phyloP scores from a whole-genome alignment of 176 grass and related monocot species.

The Bromus sterilis region DNA sequence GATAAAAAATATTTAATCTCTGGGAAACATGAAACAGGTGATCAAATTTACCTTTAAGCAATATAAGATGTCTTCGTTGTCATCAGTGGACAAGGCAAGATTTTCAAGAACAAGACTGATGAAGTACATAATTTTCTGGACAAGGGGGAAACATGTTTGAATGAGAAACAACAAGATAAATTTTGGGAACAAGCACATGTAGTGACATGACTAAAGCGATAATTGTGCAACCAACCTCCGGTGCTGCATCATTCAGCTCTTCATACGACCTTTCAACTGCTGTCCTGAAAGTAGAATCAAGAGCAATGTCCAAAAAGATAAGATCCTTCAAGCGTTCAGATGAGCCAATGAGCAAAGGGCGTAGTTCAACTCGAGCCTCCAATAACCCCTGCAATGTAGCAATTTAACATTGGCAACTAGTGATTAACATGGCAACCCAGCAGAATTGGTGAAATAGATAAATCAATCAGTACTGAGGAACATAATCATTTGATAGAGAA shows the following conservation, averaged over 20 bases:
- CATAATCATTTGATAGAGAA: background rate
- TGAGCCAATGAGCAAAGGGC: slow-evolving; percentile 55
- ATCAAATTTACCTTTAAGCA: slow-evolving; percentile 72
- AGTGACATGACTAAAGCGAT: slow-evolving; percentile 12
- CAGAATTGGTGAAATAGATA: slow-evolving; percentile 12
- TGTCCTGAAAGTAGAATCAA: slow-evolving; percentile 94
- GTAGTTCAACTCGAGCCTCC: slow-evolving; percentile 85
- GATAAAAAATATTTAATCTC: background rate
- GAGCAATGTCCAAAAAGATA: slow-evolving; percentile 96
- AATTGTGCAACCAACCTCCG: slow-evolving; percentile 46
- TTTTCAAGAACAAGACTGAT: slow-evolving; percentile 95
- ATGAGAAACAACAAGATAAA: slow-evolving; percentile 22
- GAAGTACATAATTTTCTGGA: slow-evolving; percentile 98
- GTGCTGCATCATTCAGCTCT: slow-evolving; percentile 63
- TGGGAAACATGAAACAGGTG: slow-evolving; percentile 4
- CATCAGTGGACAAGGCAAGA: slow-evolving; percentile 79
- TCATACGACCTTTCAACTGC: slow-evolving; percentile 88
- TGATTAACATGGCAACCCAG: background rate
- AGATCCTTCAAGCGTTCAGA: slow-evolving; percentile 87
- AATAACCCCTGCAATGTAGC: slow-evolving; percentile 55
- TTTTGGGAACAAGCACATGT: background rate
- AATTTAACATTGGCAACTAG: slow-evolving; percentile 21
- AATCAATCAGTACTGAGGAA: background rate
- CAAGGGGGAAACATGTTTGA: background rate
- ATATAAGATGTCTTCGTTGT: slow-evolving; percentile 94